Evolutionary conservation across 1,139 yeast species (phyloP), one percentile per base, ranked within the genome.

Genomic region (Protomyces macrosporus): DNA sequence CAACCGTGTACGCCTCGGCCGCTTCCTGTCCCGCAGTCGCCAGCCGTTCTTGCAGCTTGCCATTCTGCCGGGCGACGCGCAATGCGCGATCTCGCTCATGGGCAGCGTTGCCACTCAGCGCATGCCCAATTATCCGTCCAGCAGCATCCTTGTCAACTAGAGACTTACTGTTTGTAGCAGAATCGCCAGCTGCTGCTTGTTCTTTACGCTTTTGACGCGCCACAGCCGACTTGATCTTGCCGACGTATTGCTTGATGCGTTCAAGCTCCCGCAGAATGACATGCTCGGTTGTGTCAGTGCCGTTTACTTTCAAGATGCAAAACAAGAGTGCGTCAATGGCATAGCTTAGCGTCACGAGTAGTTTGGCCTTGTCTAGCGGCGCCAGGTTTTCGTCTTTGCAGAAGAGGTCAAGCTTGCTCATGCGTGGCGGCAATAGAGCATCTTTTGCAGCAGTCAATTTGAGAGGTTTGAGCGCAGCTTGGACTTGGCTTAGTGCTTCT

Each of bases 171-270:
- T 14, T 39, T 12, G 16, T 10, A 14, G 42, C 23, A 23, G 23
- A 23, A 23, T 23, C 23, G 7, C 39, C 10, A 0, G 53, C 6
- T 6, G 12, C 32, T 9, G 50, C 42, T 32, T 34, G 34, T n/a
- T 37, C 40, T n/a, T 57, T 34, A 34, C 34, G 34, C 32, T 57
- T 50, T 23, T 57, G 48, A 10, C 36, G 55, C 10, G 45, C 61
- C n/a, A 56, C 53, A 6, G 80, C 74, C 4, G 75, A 77, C 67
- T 84, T 82, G 57, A 83, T 80, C 71, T 85, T 80, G 52, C 79
- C 81, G 85, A 88, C 86, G 70, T 86, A 86, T 32, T 79, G 74
- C 73, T 87, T 87, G 54, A 90, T 86, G 68, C 95, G 78, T 33
- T 78, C 79, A 62, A 90, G 77, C 72, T 90, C 96, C 35, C 79